Evolutionary conservation across 2,329 filamentous ascomycete species (phyloP).

Genomic region (Calonectria hongkongensis): DNA sequence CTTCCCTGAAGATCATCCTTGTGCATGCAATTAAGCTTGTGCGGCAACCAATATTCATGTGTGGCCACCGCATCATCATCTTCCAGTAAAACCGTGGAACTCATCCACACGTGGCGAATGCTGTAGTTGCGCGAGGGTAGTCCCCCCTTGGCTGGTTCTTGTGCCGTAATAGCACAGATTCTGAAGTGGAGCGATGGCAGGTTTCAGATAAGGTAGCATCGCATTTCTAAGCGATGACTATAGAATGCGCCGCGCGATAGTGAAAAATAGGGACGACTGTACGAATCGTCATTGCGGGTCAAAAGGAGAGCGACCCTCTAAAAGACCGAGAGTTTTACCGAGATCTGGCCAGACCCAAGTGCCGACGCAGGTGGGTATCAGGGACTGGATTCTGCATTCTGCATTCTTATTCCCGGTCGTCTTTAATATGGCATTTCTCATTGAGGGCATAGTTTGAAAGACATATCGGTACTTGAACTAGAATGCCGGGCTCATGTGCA

Average conservation of each 20-base stretch:
- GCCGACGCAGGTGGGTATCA: not conserved
- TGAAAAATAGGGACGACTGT: not conserved
- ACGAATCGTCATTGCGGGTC: conserved; percentile 18
- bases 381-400: too few relatives aligned
- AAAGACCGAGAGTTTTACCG: conserved; percentile 4
- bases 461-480: too few relatives aligned
- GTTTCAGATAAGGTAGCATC: conserved; percentile 9
- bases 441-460: too few relatives aligned
- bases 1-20: not conserved
- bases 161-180: not conserved
- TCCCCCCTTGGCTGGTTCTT: not conserved
- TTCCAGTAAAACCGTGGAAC: not conserved
- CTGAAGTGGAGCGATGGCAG: not conserved
- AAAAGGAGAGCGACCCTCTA: not conserved
- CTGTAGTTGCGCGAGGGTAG: too few relatives aligned
- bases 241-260: conserved; percentile 7
- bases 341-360: not conserved
- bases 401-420: not conserved
- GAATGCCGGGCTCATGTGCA: too few relatives aligned
- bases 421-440: too few relatives aligned
- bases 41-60: not conserved
- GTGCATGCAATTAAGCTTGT: not conserved
- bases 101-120: not conserved
- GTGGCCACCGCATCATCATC: not conserved
- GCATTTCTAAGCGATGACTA: conserved; percentile 18